phyloP scores from a whole-genome alignment of 2,329 filamentous ascomycete species.

The Fusarium sp. region DNA sequence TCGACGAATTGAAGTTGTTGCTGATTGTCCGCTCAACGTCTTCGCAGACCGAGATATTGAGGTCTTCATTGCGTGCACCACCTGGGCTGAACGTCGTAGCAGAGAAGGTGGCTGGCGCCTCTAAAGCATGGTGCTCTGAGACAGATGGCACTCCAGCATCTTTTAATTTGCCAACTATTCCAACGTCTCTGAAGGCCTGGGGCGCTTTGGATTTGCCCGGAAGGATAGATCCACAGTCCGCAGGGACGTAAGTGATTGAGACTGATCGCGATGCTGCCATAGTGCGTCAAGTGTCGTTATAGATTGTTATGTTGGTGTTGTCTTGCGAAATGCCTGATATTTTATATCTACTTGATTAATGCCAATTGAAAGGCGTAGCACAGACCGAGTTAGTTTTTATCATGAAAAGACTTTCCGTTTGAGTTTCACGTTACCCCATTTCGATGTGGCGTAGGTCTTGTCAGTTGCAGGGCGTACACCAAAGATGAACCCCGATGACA shows the following conservation, averaged over 20 bases:
- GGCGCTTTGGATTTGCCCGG: constrained; percentile 39
- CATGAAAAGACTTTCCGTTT: neutral
- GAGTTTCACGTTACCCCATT: neutral
- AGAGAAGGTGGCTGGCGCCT: constrained; percentile 13
- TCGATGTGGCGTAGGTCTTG: constrained; percentile 1
- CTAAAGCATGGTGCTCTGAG: constrained; percentile 12
- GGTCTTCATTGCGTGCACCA: constrained; percentile 18
- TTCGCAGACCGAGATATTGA: constrained; percentile 29
- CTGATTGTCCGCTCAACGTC: neutral
- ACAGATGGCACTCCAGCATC: neutral
- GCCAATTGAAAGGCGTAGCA: neutral
- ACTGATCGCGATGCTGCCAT: constrained; percentile 17
- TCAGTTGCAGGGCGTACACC: neutral
- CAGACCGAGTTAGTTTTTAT: neutral
- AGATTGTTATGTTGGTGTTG: neutral
- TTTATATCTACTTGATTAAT: neutral
- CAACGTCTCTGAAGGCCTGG: constrained; percentile 25
- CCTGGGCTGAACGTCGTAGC: constrained; percentile 7
- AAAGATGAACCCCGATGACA: neutral
- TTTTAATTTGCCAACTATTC: neutral
- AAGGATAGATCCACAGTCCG: constrained; percentile 36
- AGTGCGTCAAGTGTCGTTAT: no score
- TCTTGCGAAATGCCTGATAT: neutral
- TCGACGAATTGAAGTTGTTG: no score
- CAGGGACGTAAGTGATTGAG: constrained; percentile 31